Base-by-base conservation (phyloP, 2,329 filamentous ascomycete species). In the Eutypa lata region DNA sequence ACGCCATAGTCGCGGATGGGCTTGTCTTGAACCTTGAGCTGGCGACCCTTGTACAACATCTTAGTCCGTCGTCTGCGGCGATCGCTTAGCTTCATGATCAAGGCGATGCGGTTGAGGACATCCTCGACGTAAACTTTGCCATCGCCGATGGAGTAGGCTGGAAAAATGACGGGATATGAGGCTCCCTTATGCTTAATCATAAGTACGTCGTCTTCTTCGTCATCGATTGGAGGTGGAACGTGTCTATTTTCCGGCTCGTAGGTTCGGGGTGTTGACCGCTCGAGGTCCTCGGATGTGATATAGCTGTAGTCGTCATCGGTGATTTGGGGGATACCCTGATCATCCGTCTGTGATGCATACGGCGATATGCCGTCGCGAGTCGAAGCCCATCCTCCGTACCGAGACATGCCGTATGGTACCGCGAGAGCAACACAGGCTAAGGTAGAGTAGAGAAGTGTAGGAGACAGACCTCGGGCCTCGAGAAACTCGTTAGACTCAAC, bases 291-390 rank as follows among this genome's bases (percentile, higher is more conserved):
- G 26, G 86, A 85, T n/a, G 88, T 91, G 66, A 92, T 91, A 74
- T 93, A 92, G 67, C 84, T 87, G 69, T 86, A 93, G 73, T 92
- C 89, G 33, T 87, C 82, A 60, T 91, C 87, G 61, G 83, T 88
- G 54, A 92, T 85, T 58, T 84, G 79, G 31, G 84, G 81, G 10
- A 78, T 71, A 42, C 77, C 74, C 45, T 74, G 74, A 37, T 73
- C 68, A 16, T 73, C 59, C 54, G 72, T 65, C 33, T 66, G 65
- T 14, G 79, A 78, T 53, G 70, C 70, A 61, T 77, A 83, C n/a
- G 79, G 79, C 47, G 79, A 83, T 55, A 81, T 65, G 53, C 63
- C 67, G 28, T 75, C 74, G 55, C 74, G 74, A 50, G 64, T 66
- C 51, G 70, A 65, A 10, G 74, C 74, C 74, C 77, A 81, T 57